A percentile compares a stretch with the other conserved stretches of the same genome.
Conservation (phyloP, 768 basidiomycete genomes). For the Infundibulicybe gibba region DNA sequence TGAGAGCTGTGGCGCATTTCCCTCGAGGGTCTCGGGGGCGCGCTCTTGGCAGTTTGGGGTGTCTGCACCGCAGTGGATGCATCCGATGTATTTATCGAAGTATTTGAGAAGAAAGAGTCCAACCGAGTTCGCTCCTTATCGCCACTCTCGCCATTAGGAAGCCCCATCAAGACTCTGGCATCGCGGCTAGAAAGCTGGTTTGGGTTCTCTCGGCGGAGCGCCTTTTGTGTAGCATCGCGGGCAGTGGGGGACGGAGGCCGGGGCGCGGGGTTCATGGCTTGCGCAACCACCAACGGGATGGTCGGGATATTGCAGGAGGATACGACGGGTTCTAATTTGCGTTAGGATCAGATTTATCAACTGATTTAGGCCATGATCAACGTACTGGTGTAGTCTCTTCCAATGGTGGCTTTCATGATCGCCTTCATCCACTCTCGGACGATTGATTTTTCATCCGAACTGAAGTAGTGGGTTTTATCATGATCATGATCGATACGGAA, state of each 20-base stretch:
- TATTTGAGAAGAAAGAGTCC: conserved; percentile 52
- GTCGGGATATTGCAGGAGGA: conserved; percentile 97
- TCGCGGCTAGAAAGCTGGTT: conserved; percentile 79
- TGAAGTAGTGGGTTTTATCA: conserved; percentile 88
- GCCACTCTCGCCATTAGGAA: conserved; percentile 30
- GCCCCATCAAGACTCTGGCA: conserved; percentile 71
- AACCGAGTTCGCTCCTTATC: conserved; percentile 47
- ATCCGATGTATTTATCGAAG: conserved; percentile 20
- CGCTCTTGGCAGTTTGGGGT: conserved; percentile 17
- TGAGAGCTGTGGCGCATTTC: conserved; percentile 44
- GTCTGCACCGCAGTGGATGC: conserved; percentile 14
- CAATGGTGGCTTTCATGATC: conserved; percentile 98
- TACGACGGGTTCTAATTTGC: conserved; percentile 74
- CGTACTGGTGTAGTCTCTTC: conserved; percentile 87
- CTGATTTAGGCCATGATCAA: conserved; percentile 5
- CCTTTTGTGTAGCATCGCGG: conserved; percentile 84
- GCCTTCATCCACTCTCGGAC: conserved; percentile 99
- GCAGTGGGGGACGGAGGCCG: conserved; percentile 90
- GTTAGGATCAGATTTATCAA: conserved; percentile 11
- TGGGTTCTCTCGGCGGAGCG: conserved; percentile 80
- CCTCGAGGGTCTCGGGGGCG: conserved; percentile 67
- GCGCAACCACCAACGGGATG: conserved; percentile 90
- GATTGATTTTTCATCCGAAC: conserved; percentile 79
- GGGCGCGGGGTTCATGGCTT: conserved; percentile 94
- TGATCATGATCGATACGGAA: conserved; percentile 90